Evolutionary conservation across 169 alveolate species (phyloP).

Genomic region (Plasmodium vivax): DNA sequence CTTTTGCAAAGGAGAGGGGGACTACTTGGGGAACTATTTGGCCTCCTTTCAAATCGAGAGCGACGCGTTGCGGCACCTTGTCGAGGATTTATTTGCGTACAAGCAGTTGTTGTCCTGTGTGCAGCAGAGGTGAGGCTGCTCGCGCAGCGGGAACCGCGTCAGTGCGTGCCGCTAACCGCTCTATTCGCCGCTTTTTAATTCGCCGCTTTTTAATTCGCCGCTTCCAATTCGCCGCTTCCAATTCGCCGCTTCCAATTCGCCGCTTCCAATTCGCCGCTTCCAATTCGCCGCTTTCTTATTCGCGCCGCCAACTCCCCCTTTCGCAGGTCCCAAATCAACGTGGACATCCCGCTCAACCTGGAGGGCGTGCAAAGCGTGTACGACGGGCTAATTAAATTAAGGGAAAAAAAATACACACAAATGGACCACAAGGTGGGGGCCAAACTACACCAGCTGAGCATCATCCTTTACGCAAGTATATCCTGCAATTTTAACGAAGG

Average conservation of each 20-base stretch:
- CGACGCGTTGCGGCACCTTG: background rate
- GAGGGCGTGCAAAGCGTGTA: constrained; percentile 2
- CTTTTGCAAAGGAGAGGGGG: constrained; percentile 10
- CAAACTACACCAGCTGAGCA: constrained; percentile 5
- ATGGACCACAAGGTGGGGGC: background rate
- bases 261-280: background rate
- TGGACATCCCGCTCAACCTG: constrained; percentile 34
- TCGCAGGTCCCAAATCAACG: constrained; percentile 38
- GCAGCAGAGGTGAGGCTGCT: constrained; percentile 12
- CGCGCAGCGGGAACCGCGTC: background rate
- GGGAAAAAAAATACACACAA: background rate
- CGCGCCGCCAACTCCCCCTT: background rate
- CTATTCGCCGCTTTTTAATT: background rate
- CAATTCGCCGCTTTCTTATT: background rate
- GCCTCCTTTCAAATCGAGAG: constrained; percentile 13
- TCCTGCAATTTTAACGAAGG: constrained; percentile 7
- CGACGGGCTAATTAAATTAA: constrained; percentile 23
- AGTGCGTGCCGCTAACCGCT: background rate
- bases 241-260: background rate
- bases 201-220: background rate
- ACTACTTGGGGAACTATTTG: constrained; percentile 29
- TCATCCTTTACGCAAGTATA: constrained; percentile 2
- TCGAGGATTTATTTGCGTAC: constrained; percentile 37
- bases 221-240: background rate
- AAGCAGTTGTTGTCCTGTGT: constrained; percentile 15